Conservation (phyloP, 2,329 filamentous ascomycete genomes). For the Whalleya microplaca region DNA sequence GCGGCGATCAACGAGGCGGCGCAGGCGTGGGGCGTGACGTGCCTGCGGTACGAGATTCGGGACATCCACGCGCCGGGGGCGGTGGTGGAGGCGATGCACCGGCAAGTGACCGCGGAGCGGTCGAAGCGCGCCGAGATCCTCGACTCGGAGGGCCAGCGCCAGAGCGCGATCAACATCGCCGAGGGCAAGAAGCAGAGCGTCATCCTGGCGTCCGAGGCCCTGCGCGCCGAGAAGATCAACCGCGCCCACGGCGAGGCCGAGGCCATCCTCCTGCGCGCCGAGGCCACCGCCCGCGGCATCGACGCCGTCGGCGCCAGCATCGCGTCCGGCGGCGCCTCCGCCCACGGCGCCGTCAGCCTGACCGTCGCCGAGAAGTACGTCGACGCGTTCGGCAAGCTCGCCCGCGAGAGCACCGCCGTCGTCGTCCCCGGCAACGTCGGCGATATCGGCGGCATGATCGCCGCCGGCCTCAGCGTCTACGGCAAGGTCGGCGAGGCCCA, state of each 20-base stretch:
- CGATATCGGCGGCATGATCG: constrained; percentile 96
- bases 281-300: constrained; percentile 85
- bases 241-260: constrained; percentile 89
- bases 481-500: constrained; percentile 88
- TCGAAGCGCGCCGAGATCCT: constrained; percentile 98
- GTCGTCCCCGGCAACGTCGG: constrained; percentile 97
- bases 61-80: constrained; percentile 95
- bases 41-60: constrained; percentile 94
- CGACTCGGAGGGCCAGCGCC: constrained; percentile 94
- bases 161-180: constrained; percentile 98
- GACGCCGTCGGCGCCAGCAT: constrained; percentile 83
- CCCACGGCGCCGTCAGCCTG: constrained; percentile 82
- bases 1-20: constrained; percentile 97
- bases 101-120: constrained; percentile 95
- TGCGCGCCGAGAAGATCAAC: constrained; percentile 92
- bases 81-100: constrained; percentile 97
- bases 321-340: constrained; percentile 70
- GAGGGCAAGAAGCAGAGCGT: constrained; percentile 97
- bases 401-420: constrained; percentile 92
- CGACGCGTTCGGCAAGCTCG: constrained; percentile 88
- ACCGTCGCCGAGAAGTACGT: constrained; percentile 98
- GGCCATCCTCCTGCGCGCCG: constrained; percentile 84
- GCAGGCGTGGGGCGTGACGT: constrained; percentile 94
- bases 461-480: constrained; percentile 92
- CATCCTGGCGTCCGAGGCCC: constrained; percentile 90